Evolutionary conservation across 2,329 filamentous ascomycete species (phyloP).

Genomic region (Aspergillus sojae): DNA sequence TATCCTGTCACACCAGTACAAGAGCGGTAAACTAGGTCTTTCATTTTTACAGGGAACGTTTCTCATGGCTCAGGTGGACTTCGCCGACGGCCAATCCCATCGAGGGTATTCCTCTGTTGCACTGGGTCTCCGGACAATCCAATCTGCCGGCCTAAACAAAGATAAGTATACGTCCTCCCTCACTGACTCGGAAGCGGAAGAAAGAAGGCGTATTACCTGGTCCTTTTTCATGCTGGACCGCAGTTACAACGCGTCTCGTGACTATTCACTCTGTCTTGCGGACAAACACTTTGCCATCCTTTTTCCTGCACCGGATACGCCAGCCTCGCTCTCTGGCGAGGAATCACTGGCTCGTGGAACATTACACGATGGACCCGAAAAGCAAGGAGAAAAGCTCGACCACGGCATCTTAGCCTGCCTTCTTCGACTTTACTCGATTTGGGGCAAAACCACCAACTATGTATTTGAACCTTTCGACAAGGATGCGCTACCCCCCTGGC

Average conservation of each 20-base stretch:
- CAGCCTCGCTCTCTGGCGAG: not conserved
- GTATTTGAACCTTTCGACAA: constrained; percentile 25
- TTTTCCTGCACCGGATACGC: constrained; percentile 16
- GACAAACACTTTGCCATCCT: constrained; percentile 28
- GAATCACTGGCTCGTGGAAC: constrained; percentile 4
- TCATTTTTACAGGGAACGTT: constrained; percentile 28
- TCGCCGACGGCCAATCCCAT: constrained; percentile 25
- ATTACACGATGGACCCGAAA: constrained; percentile 20
- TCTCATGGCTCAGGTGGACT: constrained; percentile 28
- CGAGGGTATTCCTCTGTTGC: constrained; percentile 25
- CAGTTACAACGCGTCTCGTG: constrained; percentile 28
- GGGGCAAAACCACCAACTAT: constrained; percentile 30
- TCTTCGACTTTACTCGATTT: constrained; percentile 25
- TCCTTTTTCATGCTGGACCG: constrained; percentile 32
- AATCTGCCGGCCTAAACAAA: constrained; percentile 25
- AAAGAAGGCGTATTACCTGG: constrained; percentile 25
- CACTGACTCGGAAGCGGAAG: constrained; percentile 14
- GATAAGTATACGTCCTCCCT: constrained; percentile 14
- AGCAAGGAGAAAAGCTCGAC: constrained; percentile 23
- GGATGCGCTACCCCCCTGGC: constrained; percentile 24
- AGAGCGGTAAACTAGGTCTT: constrained; percentile 18
- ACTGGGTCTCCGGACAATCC: constrained; percentile 25
- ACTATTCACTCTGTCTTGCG: constrained; percentile 27
- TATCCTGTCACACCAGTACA: constrained; percentile 22
- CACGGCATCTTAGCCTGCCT: constrained; percentile 26